Evolutionary conservation across 1,284 basidiomycete species (phyloP).

Genomic region (Ceratobasidium sp.): DNA sequence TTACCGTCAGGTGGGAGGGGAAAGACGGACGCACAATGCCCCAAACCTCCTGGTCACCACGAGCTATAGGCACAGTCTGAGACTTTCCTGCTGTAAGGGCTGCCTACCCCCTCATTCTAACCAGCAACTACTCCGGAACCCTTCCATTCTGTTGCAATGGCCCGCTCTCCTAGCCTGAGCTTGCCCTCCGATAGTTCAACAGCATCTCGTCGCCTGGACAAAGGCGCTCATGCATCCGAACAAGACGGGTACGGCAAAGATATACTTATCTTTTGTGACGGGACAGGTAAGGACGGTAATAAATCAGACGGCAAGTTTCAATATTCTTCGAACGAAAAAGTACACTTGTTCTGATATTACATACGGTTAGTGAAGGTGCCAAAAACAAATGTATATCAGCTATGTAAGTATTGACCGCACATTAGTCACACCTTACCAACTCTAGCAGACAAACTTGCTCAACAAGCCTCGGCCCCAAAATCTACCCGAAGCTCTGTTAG

Average conservation of each 20-base stretch:
- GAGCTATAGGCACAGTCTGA: not conserved
- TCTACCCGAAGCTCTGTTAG: not conserved
- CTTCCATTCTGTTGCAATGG: not conserved
- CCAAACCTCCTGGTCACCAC: not conserved
- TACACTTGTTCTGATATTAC: too few species aligned
- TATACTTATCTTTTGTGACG: conserved; percentile 39
- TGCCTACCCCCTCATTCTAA: not conserved
- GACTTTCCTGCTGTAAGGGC: not conserved
- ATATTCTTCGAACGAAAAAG: too few species aligned
- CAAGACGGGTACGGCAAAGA: not conserved
- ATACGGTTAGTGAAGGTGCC: too few species aligned
- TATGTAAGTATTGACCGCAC: conserved; percentile 4
- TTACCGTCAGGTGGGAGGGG: too few species aligned
- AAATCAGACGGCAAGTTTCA: not conserved
- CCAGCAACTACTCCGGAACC: not conserved
- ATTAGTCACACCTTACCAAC: not conserved
- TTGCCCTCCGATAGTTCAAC: not conserved
- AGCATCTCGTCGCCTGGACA: not conserved
- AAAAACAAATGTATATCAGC: conserved; percentile 21
- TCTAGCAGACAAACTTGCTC: conserved; percentile 5
- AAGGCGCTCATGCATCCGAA: not conserved
- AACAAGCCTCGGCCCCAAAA: too few species aligned
- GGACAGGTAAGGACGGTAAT: conserved; percentile 30
- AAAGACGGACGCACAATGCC: not conserved
- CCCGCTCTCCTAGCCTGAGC: not conserved